Evolutionary conservation across 257 asterid species (phyloP).

Genomic region (Solanum virginianum): DNA sequence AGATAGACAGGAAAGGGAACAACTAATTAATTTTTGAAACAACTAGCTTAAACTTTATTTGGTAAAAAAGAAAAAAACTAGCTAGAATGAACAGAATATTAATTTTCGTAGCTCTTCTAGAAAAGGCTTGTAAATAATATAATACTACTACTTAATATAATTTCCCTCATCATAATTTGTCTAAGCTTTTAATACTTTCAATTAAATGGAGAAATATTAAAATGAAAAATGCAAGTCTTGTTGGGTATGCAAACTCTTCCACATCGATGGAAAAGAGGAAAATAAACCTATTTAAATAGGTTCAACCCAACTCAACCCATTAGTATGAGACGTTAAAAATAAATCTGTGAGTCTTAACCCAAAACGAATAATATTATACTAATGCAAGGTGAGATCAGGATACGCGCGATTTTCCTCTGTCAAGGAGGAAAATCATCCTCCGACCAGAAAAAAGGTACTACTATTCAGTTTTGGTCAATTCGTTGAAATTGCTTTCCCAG

Average conservation of each 20-base stretch:
- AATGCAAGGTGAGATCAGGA: rapidly evolving
- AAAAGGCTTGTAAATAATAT: not conserved
- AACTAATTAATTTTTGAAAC: not conserved
- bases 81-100: not conserved
- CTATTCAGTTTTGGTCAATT: not conserved
- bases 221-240: too few species aligned
- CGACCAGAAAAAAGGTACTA: not conserved
- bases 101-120: not conserved
- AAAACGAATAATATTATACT: too few species aligned
- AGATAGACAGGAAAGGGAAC: not conserved
- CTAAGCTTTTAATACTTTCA: not conserved
- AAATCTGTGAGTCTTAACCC: too few species aligned
- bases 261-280: too few species aligned
- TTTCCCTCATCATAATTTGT: not conserved
- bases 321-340: too few species aligned
- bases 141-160: not conserved
- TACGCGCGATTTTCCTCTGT: too few species aligned
- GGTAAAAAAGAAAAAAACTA: too few species aligned
- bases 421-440: not conserved
- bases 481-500: not conserved
- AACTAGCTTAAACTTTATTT: not conserved
- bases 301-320: too few species aligned
- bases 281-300: too few species aligned
- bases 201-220: not conserved
- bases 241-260: too few species aligned